These are phyloP conservation scores for Discostella pseudostelligera DNA, from an alignment of 108 stramenopile species.

Conservation along the genomic window DNA sequence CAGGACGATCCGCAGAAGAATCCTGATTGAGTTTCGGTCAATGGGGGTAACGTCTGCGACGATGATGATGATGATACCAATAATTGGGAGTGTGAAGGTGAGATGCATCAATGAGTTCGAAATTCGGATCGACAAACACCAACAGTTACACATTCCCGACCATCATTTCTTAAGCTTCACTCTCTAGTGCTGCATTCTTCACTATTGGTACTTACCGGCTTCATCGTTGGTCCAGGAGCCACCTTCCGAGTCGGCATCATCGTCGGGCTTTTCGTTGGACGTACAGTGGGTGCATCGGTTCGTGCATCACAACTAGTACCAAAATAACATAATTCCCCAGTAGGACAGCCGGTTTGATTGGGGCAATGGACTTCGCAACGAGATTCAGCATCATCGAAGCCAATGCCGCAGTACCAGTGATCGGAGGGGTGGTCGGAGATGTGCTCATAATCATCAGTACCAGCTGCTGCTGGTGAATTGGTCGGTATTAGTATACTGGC, in stretches of 20 bases:
- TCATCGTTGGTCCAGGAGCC: neutral
- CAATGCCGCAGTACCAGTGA: conserved; percentile 44
- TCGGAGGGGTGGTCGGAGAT: conserved; percentile 20
- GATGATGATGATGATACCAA: neutral
- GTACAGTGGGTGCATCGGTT: conserved; percentile 28
- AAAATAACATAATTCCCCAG: conserved; percentile 38
- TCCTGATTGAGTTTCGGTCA: neutral
- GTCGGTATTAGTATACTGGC: neutral
- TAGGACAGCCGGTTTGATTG: conserved; percentile 23
- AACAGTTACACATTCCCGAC: no score
- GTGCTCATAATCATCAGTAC: neutral
- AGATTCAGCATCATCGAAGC: conserved; percentile 23
- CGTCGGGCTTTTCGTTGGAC: conserved; percentile 28
- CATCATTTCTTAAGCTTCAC: no score
- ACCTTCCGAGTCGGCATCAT: conserved; percentile 19
- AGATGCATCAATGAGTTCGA: no score
- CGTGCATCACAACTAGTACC: conserved; percentile 31
- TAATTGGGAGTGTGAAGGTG: no score
- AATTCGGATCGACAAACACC: no score
- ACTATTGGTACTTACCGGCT: neutral
- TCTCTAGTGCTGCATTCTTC: no score
- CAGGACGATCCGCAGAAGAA: conserved; percentile 22
- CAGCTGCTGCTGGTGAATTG: neutral
- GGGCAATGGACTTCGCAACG: conserved; percentile 31
- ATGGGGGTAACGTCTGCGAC: neutral